phyloP scores from a whole-genome alignment of 331 rosid genomes.

The Malus hybrid region DNA sequence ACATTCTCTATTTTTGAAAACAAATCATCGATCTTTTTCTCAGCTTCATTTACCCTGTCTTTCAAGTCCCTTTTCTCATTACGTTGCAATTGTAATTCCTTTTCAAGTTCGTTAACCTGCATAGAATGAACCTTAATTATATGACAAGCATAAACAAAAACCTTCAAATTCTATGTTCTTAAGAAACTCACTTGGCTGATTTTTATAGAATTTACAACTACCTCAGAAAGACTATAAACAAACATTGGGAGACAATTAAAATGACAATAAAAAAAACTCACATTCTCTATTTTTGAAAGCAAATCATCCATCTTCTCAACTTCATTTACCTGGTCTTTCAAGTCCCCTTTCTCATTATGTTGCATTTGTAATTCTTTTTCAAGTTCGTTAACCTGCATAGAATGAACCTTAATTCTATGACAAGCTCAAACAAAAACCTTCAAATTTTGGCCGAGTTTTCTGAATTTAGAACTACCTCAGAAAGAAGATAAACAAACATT shows the following conservation, averaged over 20 bases:
- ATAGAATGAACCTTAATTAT: neutral
- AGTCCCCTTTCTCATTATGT: conserved; percentile 36
- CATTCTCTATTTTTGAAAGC: conserved; percentile 52
- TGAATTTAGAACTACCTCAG: too few species aligned
- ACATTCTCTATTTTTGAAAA: conserved; percentile 54
- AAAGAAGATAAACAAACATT: too few species aligned
- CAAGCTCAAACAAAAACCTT: neutral
- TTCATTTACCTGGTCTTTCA: conserved; percentile 24
- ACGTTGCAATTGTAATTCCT: conserved; percentile 47
- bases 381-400: conserved; percentile 57
- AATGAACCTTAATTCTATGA: neutral
- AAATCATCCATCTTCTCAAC: conserved; percentile 46
- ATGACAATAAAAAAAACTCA: conserved; percentile 8
- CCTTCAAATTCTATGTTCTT: neutral
- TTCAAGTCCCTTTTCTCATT: conserved; percentile 13
- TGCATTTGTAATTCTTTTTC: conserved; percentile 48
- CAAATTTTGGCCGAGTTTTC: neutral
- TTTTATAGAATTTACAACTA: neutral
- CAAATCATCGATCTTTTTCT: conserved; percentile 41
- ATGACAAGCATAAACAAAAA: neutral
- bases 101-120: conserved; percentile 53
- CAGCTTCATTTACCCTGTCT: conserved; percentile 45
- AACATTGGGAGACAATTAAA: neutral
- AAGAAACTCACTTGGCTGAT: neutral
- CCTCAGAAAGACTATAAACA: neutral